These are phyloP conservation scores for Penicillium sp. DNA, from an alignment of 2,329 filamentous ascomycete species.

Conservation along the genomic window DNA sequence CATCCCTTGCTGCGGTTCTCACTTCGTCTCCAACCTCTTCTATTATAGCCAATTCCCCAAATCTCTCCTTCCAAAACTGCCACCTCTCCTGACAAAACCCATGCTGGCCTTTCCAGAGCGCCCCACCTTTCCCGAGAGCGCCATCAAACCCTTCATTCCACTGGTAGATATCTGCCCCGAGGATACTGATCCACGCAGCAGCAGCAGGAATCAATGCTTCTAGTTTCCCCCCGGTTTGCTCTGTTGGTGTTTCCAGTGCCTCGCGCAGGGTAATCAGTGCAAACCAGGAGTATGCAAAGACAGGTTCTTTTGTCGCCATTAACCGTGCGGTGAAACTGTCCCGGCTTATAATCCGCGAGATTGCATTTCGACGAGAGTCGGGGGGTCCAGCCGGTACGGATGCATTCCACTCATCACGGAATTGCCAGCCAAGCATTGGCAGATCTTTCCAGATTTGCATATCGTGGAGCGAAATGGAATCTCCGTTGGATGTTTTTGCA, in stretches of 20 bases:
- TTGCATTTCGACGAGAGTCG: background rate
- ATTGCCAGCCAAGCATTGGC: constrained; percentile 11
- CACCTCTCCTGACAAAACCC: constrained; percentile 3
- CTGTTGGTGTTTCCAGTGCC: background rate
- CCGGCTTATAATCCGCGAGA: background rate
- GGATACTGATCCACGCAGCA: background rate
- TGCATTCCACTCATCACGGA: constrained; percentile 12
- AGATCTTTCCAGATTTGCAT: constrained; percentile 15
- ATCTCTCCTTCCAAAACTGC: constrained; percentile 1
- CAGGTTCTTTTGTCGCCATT: background rate
- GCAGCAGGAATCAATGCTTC: background rate
- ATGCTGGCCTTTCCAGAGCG: background rate
- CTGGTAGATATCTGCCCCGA: background rate
- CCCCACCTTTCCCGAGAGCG: background rate
- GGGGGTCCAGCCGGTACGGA: background rate
- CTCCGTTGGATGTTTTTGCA: background rate
- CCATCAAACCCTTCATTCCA: constrained; percentile 1
- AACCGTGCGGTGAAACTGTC: background rate
- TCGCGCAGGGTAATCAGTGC: background rate
- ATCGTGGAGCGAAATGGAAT: background rate
- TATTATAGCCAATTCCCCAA: background rate
- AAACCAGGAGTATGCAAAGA: constrained; percentile 3
- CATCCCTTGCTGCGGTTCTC: background rate
- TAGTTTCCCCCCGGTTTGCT: background rate
- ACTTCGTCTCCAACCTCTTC: background rate